These are phyloP conservation scores for Paecilomyces niveus DNA, from an alignment of 2,329 filamentous ascomycete species.

Conservation along the genomic window DNA sequence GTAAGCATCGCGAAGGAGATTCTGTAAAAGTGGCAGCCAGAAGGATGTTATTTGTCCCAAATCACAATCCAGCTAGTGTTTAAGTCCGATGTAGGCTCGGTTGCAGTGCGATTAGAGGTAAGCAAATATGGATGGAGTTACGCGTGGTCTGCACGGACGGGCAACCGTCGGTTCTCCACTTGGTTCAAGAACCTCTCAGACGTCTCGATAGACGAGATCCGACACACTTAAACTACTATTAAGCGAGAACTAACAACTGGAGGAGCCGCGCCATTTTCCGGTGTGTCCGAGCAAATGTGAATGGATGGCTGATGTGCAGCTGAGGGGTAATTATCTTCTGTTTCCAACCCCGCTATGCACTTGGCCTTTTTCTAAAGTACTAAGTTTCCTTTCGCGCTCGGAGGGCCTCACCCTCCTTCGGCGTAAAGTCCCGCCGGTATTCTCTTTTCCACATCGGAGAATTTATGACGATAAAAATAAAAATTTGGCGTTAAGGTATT, in stretches of 20 bases:
- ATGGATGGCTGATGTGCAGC: background rate
- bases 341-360: background rate
- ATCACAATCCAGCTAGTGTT: background rate
- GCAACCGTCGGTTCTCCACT: background rate
- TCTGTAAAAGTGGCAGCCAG: background rate
- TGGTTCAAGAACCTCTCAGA: background rate
- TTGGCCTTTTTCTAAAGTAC: background rate
- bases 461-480: too few species aligned
- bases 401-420: too few species aligned
- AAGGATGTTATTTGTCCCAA: background rate
- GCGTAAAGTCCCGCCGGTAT: too few species aligned
- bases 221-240: background rate
- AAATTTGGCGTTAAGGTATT: too few species aligned
- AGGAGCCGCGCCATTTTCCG: background rate
- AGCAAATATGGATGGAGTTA: background rate
- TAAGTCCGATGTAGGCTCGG: background rate
- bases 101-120: background rate
- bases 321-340: background rate
- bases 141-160: background rate
- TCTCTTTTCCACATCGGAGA: too few species aligned
- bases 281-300: background rate
- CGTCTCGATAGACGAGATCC: background rate
- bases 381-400: background rate
- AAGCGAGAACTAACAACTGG: background rate
- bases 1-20: background rate